A percentile compares a stretch with the other conserved stretches of the same genome.
Evolutionary conservation across 2,329 filamentous ascomycete species (phyloP).

Genomic region (Aureobasidium vineae): DNA sequence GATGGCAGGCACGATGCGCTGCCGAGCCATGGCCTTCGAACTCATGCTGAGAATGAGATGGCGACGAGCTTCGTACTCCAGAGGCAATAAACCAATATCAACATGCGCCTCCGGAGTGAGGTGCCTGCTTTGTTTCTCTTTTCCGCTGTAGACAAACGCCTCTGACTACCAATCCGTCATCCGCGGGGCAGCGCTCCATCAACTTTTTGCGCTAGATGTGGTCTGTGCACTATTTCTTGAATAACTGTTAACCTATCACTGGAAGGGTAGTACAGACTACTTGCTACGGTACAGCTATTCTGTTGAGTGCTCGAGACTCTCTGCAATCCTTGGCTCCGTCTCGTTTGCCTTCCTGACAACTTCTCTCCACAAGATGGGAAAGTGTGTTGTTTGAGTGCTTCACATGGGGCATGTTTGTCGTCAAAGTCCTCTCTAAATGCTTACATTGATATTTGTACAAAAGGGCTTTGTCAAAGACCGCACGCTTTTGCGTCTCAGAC

Average conservation of each 20-base stretch:
- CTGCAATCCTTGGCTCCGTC: background rate
- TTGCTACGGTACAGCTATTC: background rate
- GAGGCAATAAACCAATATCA: conserved; percentile 24
- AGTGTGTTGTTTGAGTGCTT: background rate
- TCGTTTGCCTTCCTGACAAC: background rate
- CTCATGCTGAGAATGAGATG: conserved; percentile 12
- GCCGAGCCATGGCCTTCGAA: conserved; percentile 9
- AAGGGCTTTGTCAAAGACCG: background rate
- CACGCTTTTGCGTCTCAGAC: background rate
- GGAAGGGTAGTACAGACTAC: background rate
- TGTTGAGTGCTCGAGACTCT: background rate
- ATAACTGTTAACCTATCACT: no score
- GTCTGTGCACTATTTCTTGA: conserved; percentile 1
- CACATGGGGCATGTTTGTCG: background rate
- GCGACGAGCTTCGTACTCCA: conserved; percentile 20
- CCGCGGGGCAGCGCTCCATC: conserved; percentile 14
- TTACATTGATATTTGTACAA: conserved; percentile 18
- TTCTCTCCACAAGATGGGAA: background rate
- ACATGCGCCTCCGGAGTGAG: conserved; percentile 26
- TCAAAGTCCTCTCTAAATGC: background rate
- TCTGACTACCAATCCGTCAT: conserved; percentile 17
- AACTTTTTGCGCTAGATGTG: conserved; percentile 22
- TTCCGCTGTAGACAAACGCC: conserved; percentile 14
- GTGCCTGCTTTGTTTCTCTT: conserved; percentile 16
- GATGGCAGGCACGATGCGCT: conserved; percentile 27